Base-by-base conservation (phyloP, 305 asterid species). In the Plantago rigida region DNA sequence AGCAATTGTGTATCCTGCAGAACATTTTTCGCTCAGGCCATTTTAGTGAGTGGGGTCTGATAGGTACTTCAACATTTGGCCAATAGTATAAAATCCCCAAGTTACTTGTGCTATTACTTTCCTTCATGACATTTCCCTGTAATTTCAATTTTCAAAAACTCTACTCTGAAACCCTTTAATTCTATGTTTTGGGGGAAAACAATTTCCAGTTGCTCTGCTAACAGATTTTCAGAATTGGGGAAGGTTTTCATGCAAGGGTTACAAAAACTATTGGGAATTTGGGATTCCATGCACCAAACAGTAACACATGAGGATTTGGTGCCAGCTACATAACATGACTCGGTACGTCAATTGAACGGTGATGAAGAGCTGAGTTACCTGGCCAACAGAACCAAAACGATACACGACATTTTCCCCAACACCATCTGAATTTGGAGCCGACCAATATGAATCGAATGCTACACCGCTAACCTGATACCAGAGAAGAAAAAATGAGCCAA, bases 301-400 rank as follows among this genome's bases (percentile, higher is more conserved):
- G 26, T 22, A 31, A 3, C 7, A 31, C 39, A 4, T 3, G 39
- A 5, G 39, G 7, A 31, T 31, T 31, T 31, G 39, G 39, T 31
- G 5, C 39, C 5, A 31, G 39, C 39, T 31, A 31, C 7, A 5
- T 31, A 3, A 31, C 39, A 31, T 31, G 39, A 31, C 39, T 31
- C 39, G 4, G 39, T 31, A 31, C 6, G 6, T 5, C 5, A 31
- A 31, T 4, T 31, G 39, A 31, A 31, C 10, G 44, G 1, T 36
- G 44, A 36, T 36, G 9, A 36, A 36, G 44, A 8, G 44, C 9
- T 36, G 10, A 7, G 44, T 1, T 83, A 93, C 99, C 97, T 93
- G 99, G 59, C 94, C 99, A 76, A 93, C 97, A 55, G 99, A 89
- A 67, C 99, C 97, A 72, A 93, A 89, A 28, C 99, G 94, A 72